These are phyloP conservation scores for Colletotrichum truncatum DNA, from an alignment of 2,329 filamentous ascomycete species.

Conservation along the genomic window DNA sequence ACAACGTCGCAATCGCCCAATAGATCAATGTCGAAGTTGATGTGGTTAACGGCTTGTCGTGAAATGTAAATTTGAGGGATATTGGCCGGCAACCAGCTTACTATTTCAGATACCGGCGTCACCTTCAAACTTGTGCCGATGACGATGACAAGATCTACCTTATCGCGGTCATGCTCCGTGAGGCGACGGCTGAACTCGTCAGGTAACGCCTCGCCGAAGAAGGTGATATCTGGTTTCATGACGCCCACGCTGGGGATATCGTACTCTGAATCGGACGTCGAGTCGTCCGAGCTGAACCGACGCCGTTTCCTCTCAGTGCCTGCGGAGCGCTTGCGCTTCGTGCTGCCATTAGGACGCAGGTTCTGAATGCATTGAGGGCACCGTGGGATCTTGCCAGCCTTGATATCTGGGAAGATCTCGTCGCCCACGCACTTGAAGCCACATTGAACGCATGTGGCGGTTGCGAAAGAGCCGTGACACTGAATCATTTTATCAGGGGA, in stretches of 20 bases:
- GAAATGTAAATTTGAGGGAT: slow-evolving; percentile 93
- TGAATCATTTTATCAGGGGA: slow-evolving; percentile 85
- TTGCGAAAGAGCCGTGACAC: slow-evolving; percentile 96
- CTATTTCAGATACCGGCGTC: slow-evolving; percentile 91
- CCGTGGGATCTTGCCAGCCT: slow-evolving; percentile 77
- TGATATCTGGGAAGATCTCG: slow-evolving; percentile 81
- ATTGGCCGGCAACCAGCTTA: slow-evolving; percentile 78
- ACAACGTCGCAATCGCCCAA: slow-evolving; percentile 95
- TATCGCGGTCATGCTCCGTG: slow-evolving; percentile 80
- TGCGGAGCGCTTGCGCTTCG: slow-evolving; percentile 51
- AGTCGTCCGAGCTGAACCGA: slow-evolving; percentile 46
- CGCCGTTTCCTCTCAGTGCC: slow-evolving; percentile 49
- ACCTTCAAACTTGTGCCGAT: slow-evolving; percentile 98
- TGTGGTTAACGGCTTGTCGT: slow-evolving; percentile 83
- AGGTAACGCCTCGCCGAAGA: slow-evolving; percentile 93
- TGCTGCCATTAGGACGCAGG: slow-evolving; percentile 47
- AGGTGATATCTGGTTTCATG: slow-evolving; percentile 98
- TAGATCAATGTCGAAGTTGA: slow-evolving; percentile 96
- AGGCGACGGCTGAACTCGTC: slow-evolving; percentile 84
- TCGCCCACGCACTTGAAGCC: slow-evolving; percentile 78
- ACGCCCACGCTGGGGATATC: slow-evolving; percentile 75
- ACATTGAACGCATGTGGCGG: slow-evolving; percentile 88
- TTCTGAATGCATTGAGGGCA: slow-evolving; percentile 76
- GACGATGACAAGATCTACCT: slow-evolving; percentile 90
- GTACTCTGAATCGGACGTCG: slow-evolving; percentile 56